These are phyloP conservation scores for Pseudomicrostroma phylloplanum DNA, from an alignment of 1,284 basidiomycete species.

Conservation along the genomic window DNA sequence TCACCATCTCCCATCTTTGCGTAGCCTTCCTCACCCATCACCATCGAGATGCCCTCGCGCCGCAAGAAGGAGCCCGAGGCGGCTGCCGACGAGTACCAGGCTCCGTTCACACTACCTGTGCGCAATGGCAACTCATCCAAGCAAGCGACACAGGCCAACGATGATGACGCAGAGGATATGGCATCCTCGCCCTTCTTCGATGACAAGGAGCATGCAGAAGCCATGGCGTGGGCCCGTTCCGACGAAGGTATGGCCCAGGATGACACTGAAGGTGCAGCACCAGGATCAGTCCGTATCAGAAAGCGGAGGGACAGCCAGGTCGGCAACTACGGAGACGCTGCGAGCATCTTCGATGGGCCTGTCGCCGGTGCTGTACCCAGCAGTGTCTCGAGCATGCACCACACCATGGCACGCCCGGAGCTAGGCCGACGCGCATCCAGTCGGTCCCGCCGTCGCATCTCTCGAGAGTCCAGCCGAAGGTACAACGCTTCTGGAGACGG, in stretches of 20 bases:
- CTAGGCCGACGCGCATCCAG: conserved; percentile 29
- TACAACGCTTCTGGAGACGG: conserved; percentile 21
- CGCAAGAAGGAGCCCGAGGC: conserved; percentile 2
- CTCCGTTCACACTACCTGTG: conserved; percentile 35
- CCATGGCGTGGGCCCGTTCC: conserved; percentile 31
- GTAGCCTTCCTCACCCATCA: background rate
- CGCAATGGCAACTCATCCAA: conserved; percentile 11
- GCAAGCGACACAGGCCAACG: background rate
- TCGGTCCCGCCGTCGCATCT: conserved; percentile 36
- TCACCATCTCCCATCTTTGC: background rate
- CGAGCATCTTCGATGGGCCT: conserved; percentile 47
- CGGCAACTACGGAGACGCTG: conserved; percentile 43
- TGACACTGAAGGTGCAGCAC: background rate
- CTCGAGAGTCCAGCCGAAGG: conserved; percentile 30
- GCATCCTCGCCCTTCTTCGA: conserved; percentile 44
- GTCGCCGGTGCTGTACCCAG: conserved; percentile 45
- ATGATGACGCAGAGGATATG: conserved; percentile 8
- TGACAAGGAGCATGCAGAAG: conserved; percentile 41
- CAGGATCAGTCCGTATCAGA: conserved; percentile 17
- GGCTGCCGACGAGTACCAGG: conserved; percentile 44
- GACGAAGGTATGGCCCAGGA: conserved; percentile 14
- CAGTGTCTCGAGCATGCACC: conserved; percentile 36
- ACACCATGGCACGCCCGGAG: conserved; percentile 28
- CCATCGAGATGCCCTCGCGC: background rate
- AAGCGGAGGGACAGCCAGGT: conserved; percentile 44